Evolutionary conservation across 352 stramenopile species (phyloP), one percentile per base, ranked within the genome.

Genomic region (Phytophthora ohioensis): DNA sequence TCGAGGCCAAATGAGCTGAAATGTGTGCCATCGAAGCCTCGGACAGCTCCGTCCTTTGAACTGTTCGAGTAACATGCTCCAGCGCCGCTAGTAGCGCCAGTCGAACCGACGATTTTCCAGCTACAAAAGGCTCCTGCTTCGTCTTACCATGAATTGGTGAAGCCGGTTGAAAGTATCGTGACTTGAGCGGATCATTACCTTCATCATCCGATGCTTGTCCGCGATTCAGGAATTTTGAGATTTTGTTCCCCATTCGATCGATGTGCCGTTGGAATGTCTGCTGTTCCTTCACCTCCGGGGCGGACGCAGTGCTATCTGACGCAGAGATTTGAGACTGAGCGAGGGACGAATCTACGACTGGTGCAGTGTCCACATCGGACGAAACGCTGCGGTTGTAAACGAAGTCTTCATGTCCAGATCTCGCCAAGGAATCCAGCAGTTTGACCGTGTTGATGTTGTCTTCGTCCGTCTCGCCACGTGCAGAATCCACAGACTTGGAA

Each of bases 11-110:
- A 46, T 89, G 62, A 31, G 82, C 82, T 13, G 80, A 82, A 66
- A 92, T 82, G 15, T 77, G 75, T 13, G 82, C 67, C 66, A 91
- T 89, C 3, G 81, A 69, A 10, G 85, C 71, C 51, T 91, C 85
- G 4, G 60, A 83, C 10, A 92, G 71, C 45, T 92, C 85, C 17
- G 79, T 64, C 43, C 76, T 66, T 32, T 88, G 76, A 36, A 79
- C 88, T 5, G 77, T 81, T 30, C 79, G 68, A 7, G 74, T 60
- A 10, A 88, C 69, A 36, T 90, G 80, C 21, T 84, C 73, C 27
- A 92, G 38, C 12, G 64, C 73, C 0, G 71, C 45, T n/a, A 92
- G 43, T 11, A 91, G 62, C 15, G 55, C 58, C 62, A 89, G 71
- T 15, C 76, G 82, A 45, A 77, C 41, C 3, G 71, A 65, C 6